Evolutionary conservation across 805 yeast species (phyloP).

Genomic region (Candida nitratophila): DNA sequence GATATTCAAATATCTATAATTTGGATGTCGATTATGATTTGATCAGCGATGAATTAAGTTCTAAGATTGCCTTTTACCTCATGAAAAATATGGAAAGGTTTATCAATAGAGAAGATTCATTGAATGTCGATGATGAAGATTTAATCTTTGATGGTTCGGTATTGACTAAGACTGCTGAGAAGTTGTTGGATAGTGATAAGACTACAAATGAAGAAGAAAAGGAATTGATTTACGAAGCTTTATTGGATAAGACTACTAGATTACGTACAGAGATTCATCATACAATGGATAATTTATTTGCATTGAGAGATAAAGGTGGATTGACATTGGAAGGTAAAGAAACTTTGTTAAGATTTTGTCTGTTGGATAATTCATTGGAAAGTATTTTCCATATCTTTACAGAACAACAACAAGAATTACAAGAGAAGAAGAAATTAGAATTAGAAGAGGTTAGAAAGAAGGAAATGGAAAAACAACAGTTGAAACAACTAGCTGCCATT

Average conservation of each 20-base stretch:
- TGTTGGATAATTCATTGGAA: conserved; percentile 47
- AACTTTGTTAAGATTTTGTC: conserved; percentile 43
- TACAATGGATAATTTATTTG: conserved; percentile 43
- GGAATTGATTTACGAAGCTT: conserved; percentile 39
- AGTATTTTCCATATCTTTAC: conserved; percentile 42
- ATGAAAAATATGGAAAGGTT: conserved; percentile 50
- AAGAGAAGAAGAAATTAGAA: neutral
- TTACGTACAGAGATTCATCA: conserved; percentile 45
- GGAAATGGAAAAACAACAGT: conserved; percentile 1
- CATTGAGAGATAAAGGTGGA: conserved; percentile 36
- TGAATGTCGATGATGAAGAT: conserved; percentile 36
- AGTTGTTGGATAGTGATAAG: conserved; percentile 39
- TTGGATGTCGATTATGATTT: conserved; percentile 49
- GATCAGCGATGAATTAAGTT: conserved; percentile 43
- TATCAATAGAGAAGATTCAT: conserved; percentile 24
- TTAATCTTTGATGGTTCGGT: conserved; percentile 70
- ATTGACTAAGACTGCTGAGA: conserved; percentile 67
- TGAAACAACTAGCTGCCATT: conserved; percentile 1
- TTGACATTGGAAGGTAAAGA: conserved; percentile 51
- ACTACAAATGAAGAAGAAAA: conserved; percentile 28
- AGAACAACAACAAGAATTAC: conserved; percentile 8
- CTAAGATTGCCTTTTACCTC: conserved; percentile 47
- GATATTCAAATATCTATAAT: conserved; percentile 40
- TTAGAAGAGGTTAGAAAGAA: conserved; percentile 1
- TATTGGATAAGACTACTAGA: conserved; percentile 43